Conservation (phyloP, 225 moss, liverwort and hornwort genomes). For the Anthoceros angustus region DNA sequence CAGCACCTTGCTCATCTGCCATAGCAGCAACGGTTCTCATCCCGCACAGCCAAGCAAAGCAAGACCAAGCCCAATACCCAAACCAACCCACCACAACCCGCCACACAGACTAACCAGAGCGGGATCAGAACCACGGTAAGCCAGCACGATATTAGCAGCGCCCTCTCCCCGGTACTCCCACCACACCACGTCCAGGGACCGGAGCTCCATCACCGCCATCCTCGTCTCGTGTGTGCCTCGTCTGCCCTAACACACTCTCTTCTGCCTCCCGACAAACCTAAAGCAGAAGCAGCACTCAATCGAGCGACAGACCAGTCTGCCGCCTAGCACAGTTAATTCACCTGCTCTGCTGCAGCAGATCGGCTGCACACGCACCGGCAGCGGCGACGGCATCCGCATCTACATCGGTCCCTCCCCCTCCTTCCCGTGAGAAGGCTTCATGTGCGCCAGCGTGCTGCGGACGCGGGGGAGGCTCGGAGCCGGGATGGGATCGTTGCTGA, state of each 20-base stretch:
- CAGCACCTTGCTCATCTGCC: not conserved
- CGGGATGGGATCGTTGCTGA: constrained; percentile 45
- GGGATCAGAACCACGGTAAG: constrained; percentile 52
- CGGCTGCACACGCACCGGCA: not conserved
- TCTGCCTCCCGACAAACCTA: not conserved
- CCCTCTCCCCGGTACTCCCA: constrained; percentile 87
- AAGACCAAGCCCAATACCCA: not conserved
- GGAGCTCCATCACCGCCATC: constrained; percentile 3
- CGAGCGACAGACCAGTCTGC: no score
- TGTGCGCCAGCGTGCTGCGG: constrained; percentile 2
- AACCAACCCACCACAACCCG: not conserved
- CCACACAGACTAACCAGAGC: constrained; percentile 34
- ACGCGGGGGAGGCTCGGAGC: constrained; percentile 3
- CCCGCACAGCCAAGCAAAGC: constrained; percentile 17
- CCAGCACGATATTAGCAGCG: constrained; percentile 75
- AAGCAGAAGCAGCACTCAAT: not conserved
- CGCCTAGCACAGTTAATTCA: no score
- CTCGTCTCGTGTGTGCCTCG: not conserved
- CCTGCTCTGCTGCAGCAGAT: not conserved
- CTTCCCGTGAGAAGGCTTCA: not conserved
- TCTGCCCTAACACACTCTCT: not conserved
- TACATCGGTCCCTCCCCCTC: no score
- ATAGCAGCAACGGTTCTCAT: constrained; percentile 13
- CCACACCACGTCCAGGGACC: constrained; percentile 38
- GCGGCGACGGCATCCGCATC: not conserved